Conservation (phyloP, 2,329 filamentous ascomycete species). For the Pezicula radicicola region DNA sequence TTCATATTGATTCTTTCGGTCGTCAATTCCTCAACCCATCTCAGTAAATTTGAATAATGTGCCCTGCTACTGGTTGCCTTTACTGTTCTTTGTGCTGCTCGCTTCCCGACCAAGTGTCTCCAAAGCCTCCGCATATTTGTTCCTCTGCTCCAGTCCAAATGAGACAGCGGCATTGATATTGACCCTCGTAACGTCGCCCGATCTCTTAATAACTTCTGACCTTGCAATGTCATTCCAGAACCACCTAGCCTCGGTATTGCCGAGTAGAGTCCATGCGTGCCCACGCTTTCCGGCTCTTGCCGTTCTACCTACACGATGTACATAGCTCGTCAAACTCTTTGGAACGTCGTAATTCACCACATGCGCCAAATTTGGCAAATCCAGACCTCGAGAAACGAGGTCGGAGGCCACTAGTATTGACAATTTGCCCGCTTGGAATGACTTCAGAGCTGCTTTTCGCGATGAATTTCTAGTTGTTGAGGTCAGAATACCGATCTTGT, state of each 20-base stretch:
- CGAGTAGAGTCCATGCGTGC: slow-evolving; percentile 82
- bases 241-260: slow-evolving; percentile 75
- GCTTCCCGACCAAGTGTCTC: slow-evolving; percentile 56
- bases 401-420: slow-evolving; percentile 87
- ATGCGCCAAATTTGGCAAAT: slow-evolving; percentile 74
- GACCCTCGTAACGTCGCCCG: slow-evolving; percentile 36
- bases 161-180: slow-evolving; percentile 33
- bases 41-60: too few relatives aligned
- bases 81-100: neutral
- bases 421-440: slow-evolving; percentile 60
- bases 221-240: slow-evolving; percentile 83
- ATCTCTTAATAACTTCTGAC: slow-evolving; percentile 45
- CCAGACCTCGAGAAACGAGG: slow-evolving; percentile 87
- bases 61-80: too few relatives aligned
- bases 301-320: slow-evolving; percentile 89
- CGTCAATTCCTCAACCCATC: too few relatives aligned
- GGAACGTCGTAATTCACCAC: slow-evolving; percentile 95
- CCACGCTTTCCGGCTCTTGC: slow-evolving; percentile 76
- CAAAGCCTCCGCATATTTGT: slow-evolving; percentile 50
- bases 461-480: slow-evolving; percentile 73
- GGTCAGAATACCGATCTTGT: slow-evolving; percentile 66
- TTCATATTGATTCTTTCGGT: too few relatives aligned
- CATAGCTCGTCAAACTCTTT: slow-evolving; percentile 74
- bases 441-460: slow-evolving; percentile 63
- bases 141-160: slow-evolving; percentile 36